Evolutionary conservation across 1,284 basidiomycete species (phyloP).

Genomic region (Lignosus rhinocerotis): DNA sequence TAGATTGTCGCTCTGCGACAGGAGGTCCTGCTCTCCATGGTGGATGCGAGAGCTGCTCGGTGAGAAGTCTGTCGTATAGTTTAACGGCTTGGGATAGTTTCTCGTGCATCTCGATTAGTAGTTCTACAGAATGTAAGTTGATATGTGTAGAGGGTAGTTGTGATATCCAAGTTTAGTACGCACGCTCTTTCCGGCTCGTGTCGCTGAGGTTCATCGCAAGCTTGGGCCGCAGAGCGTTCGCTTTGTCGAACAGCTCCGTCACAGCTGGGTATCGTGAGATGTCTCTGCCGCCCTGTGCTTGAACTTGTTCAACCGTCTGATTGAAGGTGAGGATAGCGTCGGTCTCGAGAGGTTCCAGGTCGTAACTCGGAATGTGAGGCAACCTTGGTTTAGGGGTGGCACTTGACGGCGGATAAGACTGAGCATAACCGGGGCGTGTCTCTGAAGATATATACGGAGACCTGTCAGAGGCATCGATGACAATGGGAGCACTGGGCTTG

Average conservation of each 20-base stretch:
- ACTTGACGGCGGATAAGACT: constrained; percentile 40
- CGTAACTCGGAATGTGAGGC: constrained; percentile 68
- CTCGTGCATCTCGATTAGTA: constrained; percentile 90
- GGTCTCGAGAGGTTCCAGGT: constrained; percentile 76
- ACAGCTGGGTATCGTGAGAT: constrained; percentile 81
- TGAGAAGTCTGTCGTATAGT: constrained; percentile 85
- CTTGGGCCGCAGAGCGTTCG: constrained; percentile 79
- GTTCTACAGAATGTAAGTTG: constrained; percentile 48
- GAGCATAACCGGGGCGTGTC: constrained; percentile 28
- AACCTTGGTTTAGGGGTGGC: constrained; percentile 44
- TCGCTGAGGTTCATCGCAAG: constrained; percentile 86
- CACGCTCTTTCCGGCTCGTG: constrained; percentile 81
- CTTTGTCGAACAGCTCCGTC: constrained; percentile 83
- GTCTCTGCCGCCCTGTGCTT: constrained; percentile 76
- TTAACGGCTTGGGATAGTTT: constrained; percentile 91
- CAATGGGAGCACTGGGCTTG: constrained; percentile 75
- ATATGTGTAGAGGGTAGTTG: neutral
- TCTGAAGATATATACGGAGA: constrained; percentile 6
- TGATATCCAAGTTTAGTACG: neutral
- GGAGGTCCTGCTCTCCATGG: constrained; percentile 53
- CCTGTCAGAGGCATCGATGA: constrained; percentile 50
- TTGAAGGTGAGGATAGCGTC: constrained; percentile 88
- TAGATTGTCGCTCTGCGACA: constrained; percentile 23
- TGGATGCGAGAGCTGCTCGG: constrained; percentile 77
- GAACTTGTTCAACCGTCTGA: constrained; percentile 85